Percentiles rank a stretch among this genome's conserved stretches.
These are phyloP conservation scores for Malania oleifera DNA, from an alignment of 164 flowering plant genomes.

Conservation along the genomic window DNA sequence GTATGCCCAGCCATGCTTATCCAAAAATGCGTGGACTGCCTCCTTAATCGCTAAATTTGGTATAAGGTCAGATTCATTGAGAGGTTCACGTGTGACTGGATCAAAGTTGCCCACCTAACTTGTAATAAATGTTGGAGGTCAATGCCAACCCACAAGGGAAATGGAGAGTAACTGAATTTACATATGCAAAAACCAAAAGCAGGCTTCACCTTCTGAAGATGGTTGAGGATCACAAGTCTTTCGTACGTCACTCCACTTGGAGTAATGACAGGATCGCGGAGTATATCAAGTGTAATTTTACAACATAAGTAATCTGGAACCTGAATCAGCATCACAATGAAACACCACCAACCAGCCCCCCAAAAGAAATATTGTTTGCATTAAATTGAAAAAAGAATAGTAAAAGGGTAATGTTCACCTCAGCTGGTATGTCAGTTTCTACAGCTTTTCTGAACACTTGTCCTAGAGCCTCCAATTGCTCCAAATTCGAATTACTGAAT, in stretches of 20 bases:
- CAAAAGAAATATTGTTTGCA: not conserved
- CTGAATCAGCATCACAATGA: conserved; percentile 28
- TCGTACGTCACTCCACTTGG: conserved; percentile 94
- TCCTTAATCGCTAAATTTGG: conserved; percentile 87
- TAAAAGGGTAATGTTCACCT: conserved; percentile 36
- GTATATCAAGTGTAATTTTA: conserved; percentile 79
- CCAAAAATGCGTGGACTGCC: conserved; percentile 70
- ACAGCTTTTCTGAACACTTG: conserved; percentile 60
- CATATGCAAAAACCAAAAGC: not conserved
- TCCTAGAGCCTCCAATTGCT: conserved; percentile 40
- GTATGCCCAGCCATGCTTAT: conserved; percentile 84
- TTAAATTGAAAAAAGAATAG: not conserved
- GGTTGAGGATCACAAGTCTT: conserved; percentile 73
- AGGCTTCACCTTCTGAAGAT: conserved; percentile 67
- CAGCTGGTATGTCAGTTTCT: conserved; percentile 66
- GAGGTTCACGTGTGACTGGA: conserved; percentile 76
- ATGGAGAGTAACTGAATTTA: not conserved
- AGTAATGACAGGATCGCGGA: conserved; percentile 88
- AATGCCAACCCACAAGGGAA: not conserved
- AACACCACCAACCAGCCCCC: not conserved
- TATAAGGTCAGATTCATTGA: conserved; percentile 49
- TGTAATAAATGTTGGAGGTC: not conserved
- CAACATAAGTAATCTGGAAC: conserved; percentile 92
- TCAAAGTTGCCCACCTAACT: conserved; percentile 82
- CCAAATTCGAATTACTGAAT: conserved; percentile 18